Conservation (phyloP, 768 basidiomycete genomes). For the Xerocomus spinulosus region DNA sequence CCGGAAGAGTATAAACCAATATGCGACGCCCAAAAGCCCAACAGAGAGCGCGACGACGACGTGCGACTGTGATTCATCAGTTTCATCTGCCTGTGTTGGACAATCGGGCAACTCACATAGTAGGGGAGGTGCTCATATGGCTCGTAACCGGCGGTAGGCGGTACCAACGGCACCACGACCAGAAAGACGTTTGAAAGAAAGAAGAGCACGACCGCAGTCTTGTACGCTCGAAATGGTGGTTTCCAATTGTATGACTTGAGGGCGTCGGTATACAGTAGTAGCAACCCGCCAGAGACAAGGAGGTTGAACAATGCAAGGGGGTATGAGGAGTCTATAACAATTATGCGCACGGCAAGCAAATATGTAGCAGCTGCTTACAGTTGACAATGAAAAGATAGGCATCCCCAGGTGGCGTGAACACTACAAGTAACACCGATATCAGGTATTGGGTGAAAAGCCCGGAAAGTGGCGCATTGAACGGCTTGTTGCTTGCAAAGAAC, state of each 20-base stretch:
- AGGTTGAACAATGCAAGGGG: conserved; percentile 55
- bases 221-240: conserved; percentile 61
- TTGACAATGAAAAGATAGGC: conserved; percentile 70
- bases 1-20: conserved; percentile 53
- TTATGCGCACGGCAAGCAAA: neutral
- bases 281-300: conserved; percentile 54
- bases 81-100: neutral
- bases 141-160: conserved; percentile 47
- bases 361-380: conserved; percentile 35
- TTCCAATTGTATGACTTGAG: conserved; percentile 49
- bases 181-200: conserved; percentile 64
- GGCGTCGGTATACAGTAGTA: conserved; percentile 51
- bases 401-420: conserved; percentile 64
- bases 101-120: conserved; percentile 45
- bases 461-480: conserved; percentile 61
- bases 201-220: conserved; percentile 46
- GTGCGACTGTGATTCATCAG: conserved; percentile 40
- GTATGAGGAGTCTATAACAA: conserved; percentile 49
- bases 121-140: conserved; percentile 62
- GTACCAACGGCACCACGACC: conserved; percentile 56
- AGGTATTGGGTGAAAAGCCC: conserved; percentile 62
- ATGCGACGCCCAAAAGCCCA: conserved; percentile 45
- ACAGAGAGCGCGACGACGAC: conserved; percentile 43
- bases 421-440: conserved; percentile 50
- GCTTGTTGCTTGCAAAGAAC: conserved; percentile 68